Percentiles rank a stretch among this genome's conserved stretches.
phyloP scores from a whole-genome alignment of 129 eudicot genomes.

The Flaveria sonorensis region DNA sequence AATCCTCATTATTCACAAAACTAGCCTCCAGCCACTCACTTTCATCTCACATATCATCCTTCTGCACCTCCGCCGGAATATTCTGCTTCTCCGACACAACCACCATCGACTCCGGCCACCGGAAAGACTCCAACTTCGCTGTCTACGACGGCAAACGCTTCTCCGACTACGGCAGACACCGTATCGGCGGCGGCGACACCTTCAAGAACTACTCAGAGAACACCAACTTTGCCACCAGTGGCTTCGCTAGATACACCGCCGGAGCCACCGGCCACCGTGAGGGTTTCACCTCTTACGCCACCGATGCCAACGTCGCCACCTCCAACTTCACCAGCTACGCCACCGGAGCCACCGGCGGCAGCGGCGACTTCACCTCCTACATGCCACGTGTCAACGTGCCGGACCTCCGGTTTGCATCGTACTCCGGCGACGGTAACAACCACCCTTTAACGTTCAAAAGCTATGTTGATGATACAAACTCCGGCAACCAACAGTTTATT shows the following conservation, averaged over 20 bases:
- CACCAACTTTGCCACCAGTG: conserved; percentile 61
- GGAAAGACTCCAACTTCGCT: conserved; percentile 52
- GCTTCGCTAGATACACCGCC: conserved; percentile 63
- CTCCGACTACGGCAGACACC: conserved; percentile 54
- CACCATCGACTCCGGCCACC: not conserved
- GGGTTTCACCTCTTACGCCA: conserved; percentile 58
- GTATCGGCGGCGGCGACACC: conserved; percentile 54
- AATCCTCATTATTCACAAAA: conserved; percentile 56
- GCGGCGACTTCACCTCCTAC: conserved; percentile 62
- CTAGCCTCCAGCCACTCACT: conserved; percentile 56
- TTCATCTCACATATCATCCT: conserved; percentile 58
- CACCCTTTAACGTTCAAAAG: conserved; percentile 56
- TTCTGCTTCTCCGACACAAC: conserved; percentile 47
- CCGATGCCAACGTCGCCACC: conserved; percentile 61
- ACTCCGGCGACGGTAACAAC: conserved; percentile 44
- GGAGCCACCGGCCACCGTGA: conserved; percentile 63
- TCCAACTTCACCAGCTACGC: conserved; percentile 70
- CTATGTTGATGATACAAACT: conserved; percentile 69
- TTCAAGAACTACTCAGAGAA: conserved; percentile 81
- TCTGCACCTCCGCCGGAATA: conserved; percentile 67
- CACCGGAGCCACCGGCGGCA: conserved; percentile 62
- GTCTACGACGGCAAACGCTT: conserved; percentile 51
- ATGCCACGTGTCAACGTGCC: conserved; percentile 69
- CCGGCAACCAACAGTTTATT: conserved; percentile 64
- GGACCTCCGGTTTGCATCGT: conserved; percentile 51